Conservation (phyloP, 495 filamentous ascomycete species). For the Schizothecium vesticola region DNA sequence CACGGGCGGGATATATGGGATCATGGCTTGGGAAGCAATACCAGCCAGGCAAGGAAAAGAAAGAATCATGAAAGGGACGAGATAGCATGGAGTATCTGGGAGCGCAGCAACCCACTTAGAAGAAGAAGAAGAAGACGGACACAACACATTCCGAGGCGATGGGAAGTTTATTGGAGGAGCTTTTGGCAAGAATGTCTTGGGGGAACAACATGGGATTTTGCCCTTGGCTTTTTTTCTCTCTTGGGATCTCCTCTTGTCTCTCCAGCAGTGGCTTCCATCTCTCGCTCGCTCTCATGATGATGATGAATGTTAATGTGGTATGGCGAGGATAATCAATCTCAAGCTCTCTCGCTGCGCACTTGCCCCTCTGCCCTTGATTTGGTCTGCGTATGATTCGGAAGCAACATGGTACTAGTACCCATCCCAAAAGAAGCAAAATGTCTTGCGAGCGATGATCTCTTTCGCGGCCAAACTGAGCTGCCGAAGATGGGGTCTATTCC, state of each 20-base stretch:
- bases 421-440: background rate
- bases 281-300: background rate
- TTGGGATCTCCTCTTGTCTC: background rate
- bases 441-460: background rate
- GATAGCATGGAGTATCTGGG: background rate
- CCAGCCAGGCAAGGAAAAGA: background rate
- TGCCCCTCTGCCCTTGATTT: background rate
- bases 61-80: background rate
- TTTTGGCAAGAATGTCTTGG: background rate
- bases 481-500: no score
- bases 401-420: no score
- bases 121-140: background rate
- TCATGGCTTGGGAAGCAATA: background rate
- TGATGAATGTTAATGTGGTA: background rate
- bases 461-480: no score
- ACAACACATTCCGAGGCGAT: background rate
- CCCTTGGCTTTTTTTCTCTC: slow-evolving; percentile 2
- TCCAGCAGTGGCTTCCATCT: background rate
- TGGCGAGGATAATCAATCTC: background rate
- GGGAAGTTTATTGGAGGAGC: background rate
- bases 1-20: background rate
- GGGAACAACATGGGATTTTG: background rate
- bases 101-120: background rate
- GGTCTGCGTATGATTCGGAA: background rate
- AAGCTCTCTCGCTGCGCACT: background rate